Evolutionary conservation across 192 early-diverging fungal species (phyloP), one percentile per base, ranked within the genome.

Genomic region (Glomus cerebriforme): DNA sequence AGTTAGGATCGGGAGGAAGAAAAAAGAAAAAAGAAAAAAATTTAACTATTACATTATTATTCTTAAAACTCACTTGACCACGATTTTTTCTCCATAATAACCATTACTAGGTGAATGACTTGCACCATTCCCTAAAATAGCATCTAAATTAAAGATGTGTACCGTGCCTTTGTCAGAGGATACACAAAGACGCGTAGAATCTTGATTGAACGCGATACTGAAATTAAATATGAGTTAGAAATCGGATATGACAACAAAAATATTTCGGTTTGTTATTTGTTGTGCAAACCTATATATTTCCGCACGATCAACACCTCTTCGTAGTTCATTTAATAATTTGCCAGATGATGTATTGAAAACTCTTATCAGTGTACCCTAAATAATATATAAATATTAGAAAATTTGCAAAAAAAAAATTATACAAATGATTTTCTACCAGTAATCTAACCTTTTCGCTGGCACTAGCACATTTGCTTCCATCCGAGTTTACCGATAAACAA

Each of bases 91-190:
- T 2, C 88, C 87, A 82, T 91, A 89, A 7, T 87, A 84, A 4
- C 82, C 66, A 29, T 79, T 78, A 26, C 80, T 80, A n/a, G 85
- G 35, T 35, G 80, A n/a, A 49, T 84, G 86, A 26, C 83, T 81
- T 24, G 78, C 69, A 10, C 83, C 76, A 17, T 83, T 85, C 5
- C 79, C 82, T 3, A 82, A 79, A 0, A 85, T 80, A 10, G 87
- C 83, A 77, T 93, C 92, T 19, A 98, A 88, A 70, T 95, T 94
- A 78, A 98, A 98, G 12, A 98, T 86, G 81, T 98, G 97, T 7
- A 97, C 91, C 1, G 97, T 98, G 19, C 94, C 95, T 74, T 96
- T 96, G 85, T 97, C 96, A 0, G 93, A 95, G 7, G 95, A 92
- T 26, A 95, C 94, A 78, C 93, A 93, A 39, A 98, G 83, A 15